Evolutionary conservation across 2,329 filamentous ascomycete genomes (phyloP), one percentile per base, ranked within the genome.

Genomic region (Pseudogymnoascus sp.): DNA sequence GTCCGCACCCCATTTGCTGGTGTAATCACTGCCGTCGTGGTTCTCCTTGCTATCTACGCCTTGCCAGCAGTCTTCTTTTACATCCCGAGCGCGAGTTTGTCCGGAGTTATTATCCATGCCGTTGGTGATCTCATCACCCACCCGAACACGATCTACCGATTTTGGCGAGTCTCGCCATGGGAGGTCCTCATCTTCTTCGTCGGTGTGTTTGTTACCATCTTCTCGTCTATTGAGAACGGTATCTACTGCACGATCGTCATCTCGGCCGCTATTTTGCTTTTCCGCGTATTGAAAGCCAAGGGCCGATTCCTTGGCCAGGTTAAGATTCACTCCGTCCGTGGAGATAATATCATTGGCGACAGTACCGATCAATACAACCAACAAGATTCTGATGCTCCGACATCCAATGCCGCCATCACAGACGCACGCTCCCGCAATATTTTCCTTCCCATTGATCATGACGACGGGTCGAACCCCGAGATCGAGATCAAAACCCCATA

Each of bases 31-130:
- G 93, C 90, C 0, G 62, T 89, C 12, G 83, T 97, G 12, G 93
- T 97, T 3, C 82, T 97, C 0, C 79, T 97, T 7, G 93, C 95
- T 37, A 91, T 96, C 66, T 97, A 97, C 71, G 90, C 90, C 10
- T 79, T 97, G 59, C 88, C 93, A 0, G 86, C 88, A 0, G 87
- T 97, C 28, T 97, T 97, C 82, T 97, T 87, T 78, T 97, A 95
- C 76, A 97, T 97, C 64, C 91, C 93, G 0, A 89, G 82, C 65
- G 86, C 93, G 4, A 83, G 87, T 3, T 83, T 97, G 1, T 83
- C 93, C 0, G 95, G 87, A 25, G 91, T 97, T 72, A 97, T 97
- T 68, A 96, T 97, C 67, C 93, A 97, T 74, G 95, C 95, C 2
- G 93, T 97, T 2, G 90, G 90, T 64, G 93, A 97, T 73, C 78